Percentiles rank a stretch among this genome's conserved stretches.
These are phyloP conservation scores for Discostella stelligeroides DNA, from an alignment of 108 stramenopile genomes.

Conservation along the genomic window DNA sequence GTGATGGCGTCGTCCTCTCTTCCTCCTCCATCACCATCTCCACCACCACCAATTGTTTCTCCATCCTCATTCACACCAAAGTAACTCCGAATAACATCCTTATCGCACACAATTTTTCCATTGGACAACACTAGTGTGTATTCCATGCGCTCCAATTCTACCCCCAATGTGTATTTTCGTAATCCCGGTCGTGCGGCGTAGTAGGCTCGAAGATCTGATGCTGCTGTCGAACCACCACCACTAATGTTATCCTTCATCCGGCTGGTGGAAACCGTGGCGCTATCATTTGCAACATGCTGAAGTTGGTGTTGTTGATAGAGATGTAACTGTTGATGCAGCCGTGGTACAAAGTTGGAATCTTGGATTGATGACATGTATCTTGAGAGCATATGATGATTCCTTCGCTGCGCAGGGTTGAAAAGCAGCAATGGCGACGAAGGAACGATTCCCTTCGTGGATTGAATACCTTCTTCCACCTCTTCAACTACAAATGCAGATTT, in stretches of 20 bases:
- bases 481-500: too few relatives aligned
- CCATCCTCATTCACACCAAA: constrained; percentile 31
- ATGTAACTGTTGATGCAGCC: constrained; percentile 54
- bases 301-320: background rate
- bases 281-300: too few relatives aligned
- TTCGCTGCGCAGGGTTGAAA: constrained; percentile 8
- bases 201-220: constrained; percentile 60
- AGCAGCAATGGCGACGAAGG: background rate
- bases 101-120: constrained; percentile 32
- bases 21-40: background rate
- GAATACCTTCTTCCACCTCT: too few relatives aligned
- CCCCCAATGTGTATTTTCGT: constrained; percentile 74
- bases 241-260: constrained; percentile 21
- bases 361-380: constrained; percentile 33
- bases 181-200: constrained; percentile 64
- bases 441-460: background rate
- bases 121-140: constrained; percentile 57
- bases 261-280: too few relatives aligned
- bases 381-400: constrained; percentile 18
- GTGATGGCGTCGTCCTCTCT: constrained; percentile 1
- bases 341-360: constrained; percentile 47
- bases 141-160: constrained; percentile 79
- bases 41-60: background rate
- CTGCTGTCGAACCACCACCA: constrained; percentile 28
- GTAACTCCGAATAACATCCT: constrained; percentile 40